Percentiles rank a stretch among this genome's conserved stretches.
phyloP scores from a whole-genome alignment of 495 filamentous ascomycete species.

The Penicillium atrosanguineum region DNA sequence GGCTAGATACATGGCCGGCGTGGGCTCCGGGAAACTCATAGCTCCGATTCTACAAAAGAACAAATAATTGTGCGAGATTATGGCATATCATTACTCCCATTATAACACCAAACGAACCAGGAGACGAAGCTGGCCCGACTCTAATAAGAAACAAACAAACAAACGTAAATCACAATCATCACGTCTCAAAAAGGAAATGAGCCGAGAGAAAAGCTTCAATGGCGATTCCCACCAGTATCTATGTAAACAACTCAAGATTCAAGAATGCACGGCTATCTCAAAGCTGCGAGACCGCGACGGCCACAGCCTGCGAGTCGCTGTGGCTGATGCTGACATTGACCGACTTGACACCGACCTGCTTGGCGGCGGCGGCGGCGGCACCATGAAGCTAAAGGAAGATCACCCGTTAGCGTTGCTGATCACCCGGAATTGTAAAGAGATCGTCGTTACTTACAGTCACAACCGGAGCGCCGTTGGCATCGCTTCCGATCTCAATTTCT shows the following conservation, averaged over 20 bases:
- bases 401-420: constrained; percentile 32
- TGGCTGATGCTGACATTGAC: constrained; percentile 94
- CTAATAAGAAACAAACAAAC: constrained; percentile 12
- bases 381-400: constrained; percentile 65
- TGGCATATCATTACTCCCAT: constrained; percentile 30
- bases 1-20: no score
- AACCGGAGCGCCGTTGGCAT: constrained; percentile 75
- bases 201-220: background rate
- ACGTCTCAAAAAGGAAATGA: constrained; percentile 25
- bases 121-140: constrained; percentile 29
- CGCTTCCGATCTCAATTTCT: constrained; percentile 88
- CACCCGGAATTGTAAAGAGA: background rate
- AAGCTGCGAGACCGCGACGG: constrained; percentile 81
- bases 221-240: constrained; percentile 2
- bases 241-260: constrained; percentile 4
- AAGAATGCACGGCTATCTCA: background rate
- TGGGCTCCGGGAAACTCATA: no score
- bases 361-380: constrained; percentile 74
- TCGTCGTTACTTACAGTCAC: constrained; percentile 68
- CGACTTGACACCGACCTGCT: constrained; percentile 77
- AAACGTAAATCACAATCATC: constrained; percentile 32
- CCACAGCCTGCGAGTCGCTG: constrained; percentile 85
- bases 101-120: constrained; percentile 31
- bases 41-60: background rate
- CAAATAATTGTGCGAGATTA: constrained; percentile 10